These are phyloP conservation scores for Ascochyta rabiei DNA, from an alignment of 2,329 filamentous ascomycete species.

Conservation along the genomic window DNA sequence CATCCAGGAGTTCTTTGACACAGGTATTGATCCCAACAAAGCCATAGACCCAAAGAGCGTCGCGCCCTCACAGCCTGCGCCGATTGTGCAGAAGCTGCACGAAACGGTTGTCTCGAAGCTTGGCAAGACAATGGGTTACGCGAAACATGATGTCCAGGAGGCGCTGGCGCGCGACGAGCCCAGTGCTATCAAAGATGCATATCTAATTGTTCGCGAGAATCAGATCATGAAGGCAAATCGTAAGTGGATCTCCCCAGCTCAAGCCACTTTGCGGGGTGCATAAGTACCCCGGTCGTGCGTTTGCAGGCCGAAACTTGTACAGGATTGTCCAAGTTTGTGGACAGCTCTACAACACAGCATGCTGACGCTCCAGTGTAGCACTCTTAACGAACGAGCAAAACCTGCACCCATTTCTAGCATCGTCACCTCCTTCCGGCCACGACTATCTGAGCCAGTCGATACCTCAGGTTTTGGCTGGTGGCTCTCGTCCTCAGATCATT, in stretches of 20 bases:
- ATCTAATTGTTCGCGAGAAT: constrained; percentile 96
- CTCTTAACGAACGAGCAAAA: constrained; percentile 59
- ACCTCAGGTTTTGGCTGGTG: constrained; percentile 42
- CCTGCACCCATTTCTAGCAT: constrained; percentile 61
- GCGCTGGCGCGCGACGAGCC: constrained; percentile 90
- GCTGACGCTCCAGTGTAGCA: constrained; percentile 49
- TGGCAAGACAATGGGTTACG: constrained; percentile 97
- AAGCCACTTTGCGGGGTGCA: constrained; percentile 2
- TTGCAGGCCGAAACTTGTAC: not conserved
- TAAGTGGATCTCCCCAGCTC: constrained; percentile 58
- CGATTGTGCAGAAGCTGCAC: constrained; percentile 87
- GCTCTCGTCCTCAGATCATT: constrained; percentile 41
- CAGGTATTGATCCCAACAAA: constrained; percentile 91
- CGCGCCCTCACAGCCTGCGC: constrained; percentile 71
- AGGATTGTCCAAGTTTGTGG: not conserved
- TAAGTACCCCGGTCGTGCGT: constrained; percentile 8
- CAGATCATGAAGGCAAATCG: constrained; percentile 95
- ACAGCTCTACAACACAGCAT: not conserved
- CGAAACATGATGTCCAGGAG: constrained; percentile 91
- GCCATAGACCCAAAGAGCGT: constrained; percentile 84
- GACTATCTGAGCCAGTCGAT: constrained; percentile 44
- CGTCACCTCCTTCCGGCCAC: constrained; percentile 60
- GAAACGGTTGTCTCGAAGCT: constrained; percentile 93
- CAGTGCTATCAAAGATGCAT: constrained; percentile 98
- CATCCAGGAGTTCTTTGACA: constrained; percentile 89